phyloP scores from a whole-genome alignment of 139 green algal species.

The Picochlorum sp. region DNA sequence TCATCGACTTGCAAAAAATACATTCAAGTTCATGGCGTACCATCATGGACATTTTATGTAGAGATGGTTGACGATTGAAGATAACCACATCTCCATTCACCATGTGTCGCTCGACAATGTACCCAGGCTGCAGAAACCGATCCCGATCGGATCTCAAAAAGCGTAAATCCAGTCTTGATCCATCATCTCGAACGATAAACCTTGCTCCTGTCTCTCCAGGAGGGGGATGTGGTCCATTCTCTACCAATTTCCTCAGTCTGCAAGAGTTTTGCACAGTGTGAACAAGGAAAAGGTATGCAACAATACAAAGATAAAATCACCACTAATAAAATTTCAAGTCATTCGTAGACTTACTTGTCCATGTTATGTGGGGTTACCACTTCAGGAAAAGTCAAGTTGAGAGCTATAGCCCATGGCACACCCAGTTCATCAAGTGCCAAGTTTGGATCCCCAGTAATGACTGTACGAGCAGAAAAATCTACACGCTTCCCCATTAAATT shows the following conservation, averaged over 20 bases:
- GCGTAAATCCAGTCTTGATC: slow-evolving; percentile 82
- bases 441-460: slow-evolving; percentile 95
- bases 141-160: slow-evolving; percentile 53
- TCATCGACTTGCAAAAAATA: background rate
- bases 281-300: background rate
- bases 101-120: slow-evolving; percentile 92
- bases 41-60: slow-evolving; percentile 99
- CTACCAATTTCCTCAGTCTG: slow-evolving; percentile 83
- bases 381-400: slow-evolving; percentile 97
- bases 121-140: slow-evolving; percentile 64
- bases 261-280: too few relatives aligned
- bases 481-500: slow-evolving; percentile 99
- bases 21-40: too few relatives aligned
- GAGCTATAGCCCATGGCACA: slow-evolving; percentile 92
- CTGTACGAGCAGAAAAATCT: slow-evolving; percentile 95
- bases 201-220: slow-evolving; percentile 89
- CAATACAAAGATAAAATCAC: background rate
- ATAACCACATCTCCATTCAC: slow-evolving; percentile 92
- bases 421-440: slow-evolving; percentile 96
- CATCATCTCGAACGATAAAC: slow-evolving; percentile 93
- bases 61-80: slow-evolving; percentile 98
- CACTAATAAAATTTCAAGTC: too few relatives aligned
- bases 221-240: slow-evolving; percentile 89
- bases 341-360: too few relatives aligned
- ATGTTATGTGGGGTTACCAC: slow-evolving; percentile 81